Percentiles rank a stretch among this genome's conserved stretches.
Evolutionary conservation across 1,139 yeast genomes (phyloP).

Genomic region (Blastobotrys raffinosifermentans): DNA sequence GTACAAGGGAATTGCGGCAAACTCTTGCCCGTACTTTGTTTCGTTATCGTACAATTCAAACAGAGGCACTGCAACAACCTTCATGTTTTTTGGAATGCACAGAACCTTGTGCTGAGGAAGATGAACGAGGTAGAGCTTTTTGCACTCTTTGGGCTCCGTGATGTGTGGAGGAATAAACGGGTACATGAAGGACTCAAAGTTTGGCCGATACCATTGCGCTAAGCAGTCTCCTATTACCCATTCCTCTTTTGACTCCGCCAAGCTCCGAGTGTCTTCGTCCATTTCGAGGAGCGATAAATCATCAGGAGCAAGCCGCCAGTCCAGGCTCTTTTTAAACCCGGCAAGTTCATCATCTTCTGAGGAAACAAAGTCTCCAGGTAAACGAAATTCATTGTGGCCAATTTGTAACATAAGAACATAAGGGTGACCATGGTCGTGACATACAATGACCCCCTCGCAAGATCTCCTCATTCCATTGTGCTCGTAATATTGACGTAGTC

Average conservation of each 20-base stretch:
- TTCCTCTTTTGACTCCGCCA: slow-evolving; percentile 9
- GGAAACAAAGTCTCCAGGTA: slow-evolving; percentile 34
- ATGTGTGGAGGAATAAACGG: slow-evolving; percentile 37
- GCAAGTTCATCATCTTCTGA: slow-evolving; percentile 31
- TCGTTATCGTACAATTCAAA: slow-evolving; percentile 35
- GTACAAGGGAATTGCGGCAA: slow-evolving; percentile 32
- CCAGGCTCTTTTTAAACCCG: slow-evolving; percentile 28
- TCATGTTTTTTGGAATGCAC: slow-evolving; percentile 30
- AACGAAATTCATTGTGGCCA: slow-evolving; percentile 29
- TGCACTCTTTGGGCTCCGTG: slow-evolving; percentile 34
- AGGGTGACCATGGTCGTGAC: slow-evolving; percentile 36
- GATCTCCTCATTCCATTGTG: slow-evolving; percentile 33
- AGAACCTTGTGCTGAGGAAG: slow-evolving; percentile 29
- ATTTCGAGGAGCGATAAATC: slow-evolving; percentile 13
- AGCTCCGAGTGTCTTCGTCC: slow-evolving; percentile 17
- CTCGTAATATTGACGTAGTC: slow-evolving; percentile 30
- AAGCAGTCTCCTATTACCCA: slow-evolving; percentile 34
- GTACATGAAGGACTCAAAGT: slow-evolving; percentile 32
- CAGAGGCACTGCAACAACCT: slow-evolving; percentile 32
- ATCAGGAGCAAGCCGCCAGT: slow-evolving; percentile 26
- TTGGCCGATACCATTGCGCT: slow-evolving; percentile 39
- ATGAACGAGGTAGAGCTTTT: slow-evolving; percentile 31
- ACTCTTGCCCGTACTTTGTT: slow-evolving; percentile 31
- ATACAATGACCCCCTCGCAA: slow-evolving; percentile 32
- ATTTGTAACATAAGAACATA: slow-evolving; percentile 32